phyloP scores from a whole-genome alignment of 2,329 filamentous ascomycete species.

The Dactylellina sp. region DNA sequence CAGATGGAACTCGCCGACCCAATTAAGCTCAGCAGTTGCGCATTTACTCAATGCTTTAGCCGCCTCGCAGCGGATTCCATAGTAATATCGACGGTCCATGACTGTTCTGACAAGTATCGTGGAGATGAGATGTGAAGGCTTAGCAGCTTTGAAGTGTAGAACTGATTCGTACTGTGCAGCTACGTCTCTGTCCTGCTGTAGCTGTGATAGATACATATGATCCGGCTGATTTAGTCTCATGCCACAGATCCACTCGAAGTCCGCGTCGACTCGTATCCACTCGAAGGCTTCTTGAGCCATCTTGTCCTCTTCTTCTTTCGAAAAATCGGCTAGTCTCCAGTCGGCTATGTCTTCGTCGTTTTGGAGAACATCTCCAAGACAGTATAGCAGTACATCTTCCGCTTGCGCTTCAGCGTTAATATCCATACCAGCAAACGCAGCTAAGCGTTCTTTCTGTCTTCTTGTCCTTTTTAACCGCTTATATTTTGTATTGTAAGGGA shows the following conservation, averaged over 20 bases:
- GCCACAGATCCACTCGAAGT: constrained; percentile 96
- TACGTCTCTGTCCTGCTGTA: constrained; percentile 96
- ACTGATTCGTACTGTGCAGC: constrained; percentile 84
- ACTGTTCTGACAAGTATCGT: constrained; percentile 90
- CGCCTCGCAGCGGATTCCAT: constrained; percentile 89
- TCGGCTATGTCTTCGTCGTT: constrained; percentile 81
- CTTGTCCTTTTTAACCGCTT: constrained; percentile 92
- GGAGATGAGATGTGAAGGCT: constrained; percentile 78
- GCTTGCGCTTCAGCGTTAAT: constrained; percentile 75
- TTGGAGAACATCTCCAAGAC: constrained; percentile 89
- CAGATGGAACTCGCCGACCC: constrained; percentile 85
- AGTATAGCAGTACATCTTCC: constrained; percentile 83
- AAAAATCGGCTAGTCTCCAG: constrained; percentile 91
- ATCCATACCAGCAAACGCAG: constrained; percentile 73
- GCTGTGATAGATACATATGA: constrained; percentile 97
- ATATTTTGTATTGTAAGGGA: constrained; percentile 99
- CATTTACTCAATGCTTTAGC: constrained; percentile 80
- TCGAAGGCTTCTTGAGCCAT: constrained; percentile 98
- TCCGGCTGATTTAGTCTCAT: constrained; percentile 85
- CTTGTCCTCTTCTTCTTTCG: constrained; percentile 83
- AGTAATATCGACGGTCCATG: constrained; percentile 91
- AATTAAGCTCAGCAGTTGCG: constrained; percentile 76
- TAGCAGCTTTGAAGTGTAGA: constrained; percentile 73
- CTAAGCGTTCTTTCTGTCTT: constrained; percentile 80
- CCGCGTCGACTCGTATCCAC: constrained; percentile 97